Evolutionary conservation across 805 yeast genomes (phyloP).

Genomic region (Candida oleophila): DNA sequence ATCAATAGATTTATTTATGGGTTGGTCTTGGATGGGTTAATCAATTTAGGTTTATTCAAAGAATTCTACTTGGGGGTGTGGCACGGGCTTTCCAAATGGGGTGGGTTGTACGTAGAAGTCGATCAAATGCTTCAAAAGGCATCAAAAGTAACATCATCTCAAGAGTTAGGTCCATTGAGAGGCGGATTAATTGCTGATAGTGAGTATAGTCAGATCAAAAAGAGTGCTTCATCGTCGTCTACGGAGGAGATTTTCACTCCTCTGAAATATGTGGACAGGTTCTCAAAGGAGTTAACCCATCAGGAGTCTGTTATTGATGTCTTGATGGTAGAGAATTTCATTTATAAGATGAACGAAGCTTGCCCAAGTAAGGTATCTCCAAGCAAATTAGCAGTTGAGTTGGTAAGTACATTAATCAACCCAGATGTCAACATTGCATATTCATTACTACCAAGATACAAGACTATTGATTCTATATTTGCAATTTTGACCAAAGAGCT

Average conservation of each 20-base stretch:
- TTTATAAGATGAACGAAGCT: slow-evolving; percentile 30
- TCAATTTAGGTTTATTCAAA: slow-evolving; percentile 26
- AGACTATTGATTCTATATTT: slow-evolving; percentile 29
- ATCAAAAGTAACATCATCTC: background rate
- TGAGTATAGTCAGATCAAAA: background rate
- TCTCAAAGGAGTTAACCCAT: background rate
- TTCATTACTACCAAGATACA: slow-evolving; percentile 22
- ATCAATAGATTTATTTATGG: slow-evolving; percentile 33
- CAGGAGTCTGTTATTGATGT: slow-evolving; percentile 20
- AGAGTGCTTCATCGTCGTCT: background rate
- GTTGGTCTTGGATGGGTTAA: slow-evolving; percentile 28
- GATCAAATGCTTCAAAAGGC: background rate
- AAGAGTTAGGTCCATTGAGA: background rate
- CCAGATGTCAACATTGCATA: slow-evolving; percentile 14
- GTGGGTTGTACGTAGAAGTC: slow-evolving; percentile 22
- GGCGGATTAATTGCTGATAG: slow-evolving; percentile 2
- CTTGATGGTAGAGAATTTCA: slow-evolving; percentile 30
- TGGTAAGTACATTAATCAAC: slow-evolving; percentile 22
- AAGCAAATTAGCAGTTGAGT: slow-evolving; percentile 24
- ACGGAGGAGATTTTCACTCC: background rate
- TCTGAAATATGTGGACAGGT: background rate
- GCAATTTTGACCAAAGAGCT: slow-evolving; percentile 27
- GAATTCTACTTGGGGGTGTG: slow-evolving; percentile 32
- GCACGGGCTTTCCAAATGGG: slow-evolving; percentile 34
- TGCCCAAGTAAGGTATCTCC: slow-evolving; percentile 15